Percentiles rank a stretch among this genome's conserved stretches.
Evolutionary conservation across 164 flowering plant genomes (phyloP).

Genomic region (Vitis cinerea): DNA sequence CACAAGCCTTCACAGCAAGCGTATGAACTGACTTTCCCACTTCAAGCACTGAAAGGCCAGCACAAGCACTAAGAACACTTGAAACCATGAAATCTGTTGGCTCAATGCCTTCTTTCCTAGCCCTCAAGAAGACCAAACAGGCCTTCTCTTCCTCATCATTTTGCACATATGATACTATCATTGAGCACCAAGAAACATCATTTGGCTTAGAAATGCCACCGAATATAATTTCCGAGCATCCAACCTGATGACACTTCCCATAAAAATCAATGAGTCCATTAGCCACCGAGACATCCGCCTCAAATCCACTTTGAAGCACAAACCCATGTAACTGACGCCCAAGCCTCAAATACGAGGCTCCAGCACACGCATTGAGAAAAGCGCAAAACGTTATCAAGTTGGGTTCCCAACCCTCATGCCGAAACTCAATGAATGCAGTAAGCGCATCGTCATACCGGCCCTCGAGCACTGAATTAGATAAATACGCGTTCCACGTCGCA

Average conservation of each 20-base stretch:
- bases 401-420: slow-evolving; percentile 43
- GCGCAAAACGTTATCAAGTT: slow-evolving; percentile 75
- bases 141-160: slow-evolving; percentile 78
- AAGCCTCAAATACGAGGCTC: slow-evolving; percentile 27
- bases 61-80: slow-evolving; percentile 76
- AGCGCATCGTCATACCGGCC: slow-evolving; percentile 46
- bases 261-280: slow-evolving; percentile 88
- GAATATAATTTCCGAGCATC: slow-evolving; percentile 51
- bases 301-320: slow-evolving; percentile 47
- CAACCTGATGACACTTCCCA: slow-evolving; percentile 66
- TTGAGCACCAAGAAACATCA: slow-evolving; percentile 76
- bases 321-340: slow-evolving; percentile 72
- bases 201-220: slow-evolving; percentile 32
- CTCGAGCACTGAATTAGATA: slow-evolving; percentile 62
- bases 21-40: slow-evolving; percentile 70
- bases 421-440: slow-evolving; percentile 44
- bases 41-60: slow-evolving; percentile 66
- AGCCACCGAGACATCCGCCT: slow-evolving; percentile 46
- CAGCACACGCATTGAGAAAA: slow-evolving; percentile 81
- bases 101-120: slow-evolving; percentile 44
- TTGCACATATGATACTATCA: slow-evolving; percentile 66
- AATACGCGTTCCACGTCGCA: slow-evolving; percentile 75
- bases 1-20: slow-evolving; percentile 69
- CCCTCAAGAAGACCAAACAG: slow-evolving; percentile 38
- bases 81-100: slow-evolving; percentile 78